Percentiles rank a stretch among this genome's conserved stretches.
Conservation (phyloP, 768 basidiomycete species). For the Boletellus sp. region DNA sequence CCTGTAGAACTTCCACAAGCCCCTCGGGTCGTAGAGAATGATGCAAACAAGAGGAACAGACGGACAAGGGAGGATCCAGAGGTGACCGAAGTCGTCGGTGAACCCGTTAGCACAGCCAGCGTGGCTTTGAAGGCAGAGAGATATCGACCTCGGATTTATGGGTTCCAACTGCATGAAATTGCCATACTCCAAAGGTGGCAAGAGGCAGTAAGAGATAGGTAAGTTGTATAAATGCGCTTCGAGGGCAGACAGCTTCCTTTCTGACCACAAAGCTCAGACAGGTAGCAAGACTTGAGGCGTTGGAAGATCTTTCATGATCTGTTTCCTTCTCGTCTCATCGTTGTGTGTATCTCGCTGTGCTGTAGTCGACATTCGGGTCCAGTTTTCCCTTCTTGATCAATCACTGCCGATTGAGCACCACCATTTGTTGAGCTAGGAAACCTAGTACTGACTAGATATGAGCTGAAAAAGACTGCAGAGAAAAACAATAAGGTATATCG, state of each 20-base stretch:
- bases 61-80: constrained; percentile 55
- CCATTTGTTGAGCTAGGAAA: too few relatives aligned
- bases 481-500: too few relatives aligned
- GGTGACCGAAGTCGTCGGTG: constrained; percentile 53
- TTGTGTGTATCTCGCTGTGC: constrained; percentile 3
- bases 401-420: too few relatives aligned
- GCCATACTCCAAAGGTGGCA: constrained; percentile 96
- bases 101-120: constrained; percentile 70
- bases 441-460: too few relatives aligned
- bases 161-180: constrained; percentile 92
- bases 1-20: constrained; percentile 38
- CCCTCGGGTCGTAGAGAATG: constrained; percentile 28
- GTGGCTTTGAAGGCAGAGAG: constrained; percentile 88
- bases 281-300: constrained; percentile 46
- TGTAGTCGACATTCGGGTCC: too few relatives aligned
- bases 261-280: constrained; percentile 34
- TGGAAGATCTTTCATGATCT: constrained; percentile 35
- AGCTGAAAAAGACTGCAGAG: too few relatives aligned
- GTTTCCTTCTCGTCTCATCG: background rate
- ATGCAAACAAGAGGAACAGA: constrained; percentile 35
- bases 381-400: too few relatives aligned
- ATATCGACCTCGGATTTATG: constrained; percentile 92
- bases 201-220: constrained; percentile 87
- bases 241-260: background rate
- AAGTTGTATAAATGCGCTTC: constrained; percentile 3